phyloP scores from a whole-genome alignment of 2,329 filamentous ascomycete species.

The Fusarium musae region DNA sequence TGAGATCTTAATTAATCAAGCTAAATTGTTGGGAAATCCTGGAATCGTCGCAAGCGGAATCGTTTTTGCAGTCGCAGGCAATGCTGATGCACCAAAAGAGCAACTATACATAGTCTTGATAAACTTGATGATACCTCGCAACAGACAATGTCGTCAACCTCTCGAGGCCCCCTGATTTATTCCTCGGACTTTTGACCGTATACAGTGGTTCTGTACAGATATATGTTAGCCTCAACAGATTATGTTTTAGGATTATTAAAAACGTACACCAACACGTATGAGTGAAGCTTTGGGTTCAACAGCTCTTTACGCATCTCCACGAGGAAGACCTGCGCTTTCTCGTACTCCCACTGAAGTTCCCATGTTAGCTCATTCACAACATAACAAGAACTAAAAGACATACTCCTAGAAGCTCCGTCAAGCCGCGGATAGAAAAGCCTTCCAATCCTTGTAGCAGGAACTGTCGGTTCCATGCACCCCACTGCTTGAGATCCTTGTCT shows the following conservation, averaged over 20 bases:
- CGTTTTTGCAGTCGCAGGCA: rapidly evolving
- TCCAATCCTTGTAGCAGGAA: slow-evolving; percentile 19
- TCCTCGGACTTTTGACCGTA: slow-evolving; percentile 11
- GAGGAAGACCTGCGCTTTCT: slow-evolving; percentile 9
- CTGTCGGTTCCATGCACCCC: slow-evolving; percentile 31
- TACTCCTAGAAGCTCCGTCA: slow-evolving; percentile 20
- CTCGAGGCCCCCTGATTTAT: not conserved
- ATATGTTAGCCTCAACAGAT: not conserved
- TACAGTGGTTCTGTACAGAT: not conserved
- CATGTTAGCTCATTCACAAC: not conserved
- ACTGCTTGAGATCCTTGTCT: slow-evolving; percentile 25
- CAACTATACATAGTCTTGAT: too few relatives aligned
- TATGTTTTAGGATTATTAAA: rapidly evolving
- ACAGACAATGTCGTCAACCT: rapidly evolving
- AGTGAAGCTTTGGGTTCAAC: slow-evolving; percentile 6
- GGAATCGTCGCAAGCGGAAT: too few relatives aligned
- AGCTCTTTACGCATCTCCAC: slow-evolving; percentile 17
- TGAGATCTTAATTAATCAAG: rapidly evolving
- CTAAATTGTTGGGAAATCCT: rapidly evolving
- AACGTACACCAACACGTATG: slow-evolving; percentile 9
- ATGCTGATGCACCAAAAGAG: not conserved
- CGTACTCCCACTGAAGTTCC: slow-evolving; percentile 6
- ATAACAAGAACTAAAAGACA: not conserved
- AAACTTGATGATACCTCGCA: too few relatives aligned
- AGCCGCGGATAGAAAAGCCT: slow-evolving; percentile 23